A percentile compares a stretch with the other conserved stretches of the same genome.
phyloP scores from a whole-genome alignment of 257 asterid genomes.

The Leonotis leonurus region DNA sequence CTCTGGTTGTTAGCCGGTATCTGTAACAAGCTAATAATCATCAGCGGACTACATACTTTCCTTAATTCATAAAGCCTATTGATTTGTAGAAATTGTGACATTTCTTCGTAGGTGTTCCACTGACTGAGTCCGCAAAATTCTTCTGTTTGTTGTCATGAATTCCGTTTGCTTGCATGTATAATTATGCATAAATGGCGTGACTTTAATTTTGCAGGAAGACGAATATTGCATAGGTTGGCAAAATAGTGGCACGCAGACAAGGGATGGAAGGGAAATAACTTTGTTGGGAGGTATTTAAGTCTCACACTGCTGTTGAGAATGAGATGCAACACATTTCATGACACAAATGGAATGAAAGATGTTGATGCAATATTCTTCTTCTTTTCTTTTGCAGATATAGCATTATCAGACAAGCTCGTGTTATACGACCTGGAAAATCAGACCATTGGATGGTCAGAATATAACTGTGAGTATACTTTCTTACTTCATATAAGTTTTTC shows the following conservation, averaged over 20 bases:
- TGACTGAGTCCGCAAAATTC: not conserved
- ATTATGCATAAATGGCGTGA: not conserved
- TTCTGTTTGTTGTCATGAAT: not conserved
- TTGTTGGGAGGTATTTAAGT: slow-evolving; percentile 58
- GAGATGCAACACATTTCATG: not conserved
- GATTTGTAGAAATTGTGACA: not conserved
- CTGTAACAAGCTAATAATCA: not conserved
- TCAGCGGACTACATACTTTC: not conserved
- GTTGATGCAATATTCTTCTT: not conserved
- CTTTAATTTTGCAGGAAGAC: slow-evolving; percentile 32
- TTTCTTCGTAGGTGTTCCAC: not conserved
- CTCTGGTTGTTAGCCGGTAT: not conserved
- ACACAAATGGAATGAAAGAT: not conserved
- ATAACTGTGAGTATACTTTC: slow-evolving; percentile 57
- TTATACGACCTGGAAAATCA: slow-evolving; percentile 70
- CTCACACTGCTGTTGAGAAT: not conserved
- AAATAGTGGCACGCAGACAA: slow-evolving; percentile 44
- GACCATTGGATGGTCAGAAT: slow-evolving; percentile 70
- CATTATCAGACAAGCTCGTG: slow-evolving; percentile 59
- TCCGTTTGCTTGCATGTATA: not conserved
- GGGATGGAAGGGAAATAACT: slow-evolving; percentile 51
- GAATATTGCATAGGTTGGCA: slow-evolving; percentile 78
- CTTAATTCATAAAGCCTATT: not conserved
- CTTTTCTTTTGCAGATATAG: slow-evolving; percentile 40
- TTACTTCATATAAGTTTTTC: not conserved